Conservation (phyloP, 345 rosid species). For the Lepidium didymum region DNA sequence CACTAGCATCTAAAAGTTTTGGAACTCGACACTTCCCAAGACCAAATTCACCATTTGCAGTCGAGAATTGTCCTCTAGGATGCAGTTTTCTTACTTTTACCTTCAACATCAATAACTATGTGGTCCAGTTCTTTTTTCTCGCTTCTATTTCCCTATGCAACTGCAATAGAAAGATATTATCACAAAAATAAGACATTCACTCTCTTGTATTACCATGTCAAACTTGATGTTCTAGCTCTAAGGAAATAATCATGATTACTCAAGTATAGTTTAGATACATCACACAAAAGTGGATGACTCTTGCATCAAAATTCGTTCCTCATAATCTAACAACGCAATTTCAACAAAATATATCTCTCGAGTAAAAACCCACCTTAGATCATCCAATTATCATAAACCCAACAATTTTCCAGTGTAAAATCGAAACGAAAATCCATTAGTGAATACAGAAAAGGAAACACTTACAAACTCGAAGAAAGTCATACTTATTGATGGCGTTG, state of each 20-base stretch:
- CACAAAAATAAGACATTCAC: background rate
- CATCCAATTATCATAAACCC: constrained; percentile 3
- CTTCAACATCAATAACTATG: constrained; percentile 17
- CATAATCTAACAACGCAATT: background rate
- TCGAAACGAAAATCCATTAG: background rate
- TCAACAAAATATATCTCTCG: background rate
- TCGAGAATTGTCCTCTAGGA: background rate
- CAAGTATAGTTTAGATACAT: background rate
- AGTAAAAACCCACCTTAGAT: background rate
- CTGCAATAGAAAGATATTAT: constrained; percentile 8
- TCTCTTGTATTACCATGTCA: background rate
- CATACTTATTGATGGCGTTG: constrained; percentile 29
- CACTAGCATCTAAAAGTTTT: constrained; percentile 12
- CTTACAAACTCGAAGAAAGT: constrained; percentile 37
- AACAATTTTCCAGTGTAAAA: background rate
- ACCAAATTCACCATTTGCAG: background rate
- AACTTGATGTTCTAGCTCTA: background rate
- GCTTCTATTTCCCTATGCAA: background rate
- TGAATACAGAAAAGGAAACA: constrained; percentile 13
- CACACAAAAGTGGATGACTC: background rate
- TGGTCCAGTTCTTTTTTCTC: background rate
- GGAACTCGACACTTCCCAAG: background rate
- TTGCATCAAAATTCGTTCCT: background rate
- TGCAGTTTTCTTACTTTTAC: background rate
- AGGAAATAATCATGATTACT: background rate